A percentile compares a stretch with the other conserved stretches of the same genome.
Conservation (phyloP, 768 basidiomycete genomes). For the Lactifluus volemus region DNA sequence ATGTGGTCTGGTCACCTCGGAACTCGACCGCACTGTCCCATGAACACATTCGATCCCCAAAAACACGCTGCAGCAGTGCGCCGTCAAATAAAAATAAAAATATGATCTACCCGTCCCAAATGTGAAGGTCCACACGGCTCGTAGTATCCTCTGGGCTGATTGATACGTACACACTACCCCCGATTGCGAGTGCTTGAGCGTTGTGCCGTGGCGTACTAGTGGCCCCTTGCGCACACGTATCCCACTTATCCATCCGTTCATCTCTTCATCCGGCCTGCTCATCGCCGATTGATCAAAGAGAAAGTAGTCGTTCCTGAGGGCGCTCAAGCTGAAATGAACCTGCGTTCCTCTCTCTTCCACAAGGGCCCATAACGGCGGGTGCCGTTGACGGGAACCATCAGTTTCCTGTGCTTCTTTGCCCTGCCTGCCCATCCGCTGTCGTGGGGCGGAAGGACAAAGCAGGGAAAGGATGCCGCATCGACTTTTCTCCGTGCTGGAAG, state of each 20-base stretch:
- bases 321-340: constrained; percentile 8
- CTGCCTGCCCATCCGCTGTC: constrained; percentile 10
- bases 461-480: constrained; percentile 11
- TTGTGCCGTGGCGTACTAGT: background rate
- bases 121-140: background rate
- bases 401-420: constrained; percentile 6
- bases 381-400: constrained; percentile 16
- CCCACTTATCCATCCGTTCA: background rate
- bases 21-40: background rate
- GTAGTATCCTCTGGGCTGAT: background rate
- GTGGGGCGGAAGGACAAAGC: background rate
- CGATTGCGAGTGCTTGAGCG: constrained; percentile 1
- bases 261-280: background rate
- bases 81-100: background rate
- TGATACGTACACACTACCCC: background rate
- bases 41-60: constrained; percentile 3
- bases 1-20: constrained; percentile 4
- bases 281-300: constrained; percentile 14
- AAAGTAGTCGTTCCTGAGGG: constrained; percentile 9
- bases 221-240: background rate
- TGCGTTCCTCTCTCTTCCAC: constrained; percentile 3
- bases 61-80: constrained; percentile 5
- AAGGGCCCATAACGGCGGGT: constrained; percentile 2
- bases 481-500: constrained; percentile 12
- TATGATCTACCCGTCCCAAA: background rate